Evolutionary conservation across 257 asterid species (phyloP), one percentile per base, ranked within the genome.

Genomic region (Capsicum pubescens): DNA sequence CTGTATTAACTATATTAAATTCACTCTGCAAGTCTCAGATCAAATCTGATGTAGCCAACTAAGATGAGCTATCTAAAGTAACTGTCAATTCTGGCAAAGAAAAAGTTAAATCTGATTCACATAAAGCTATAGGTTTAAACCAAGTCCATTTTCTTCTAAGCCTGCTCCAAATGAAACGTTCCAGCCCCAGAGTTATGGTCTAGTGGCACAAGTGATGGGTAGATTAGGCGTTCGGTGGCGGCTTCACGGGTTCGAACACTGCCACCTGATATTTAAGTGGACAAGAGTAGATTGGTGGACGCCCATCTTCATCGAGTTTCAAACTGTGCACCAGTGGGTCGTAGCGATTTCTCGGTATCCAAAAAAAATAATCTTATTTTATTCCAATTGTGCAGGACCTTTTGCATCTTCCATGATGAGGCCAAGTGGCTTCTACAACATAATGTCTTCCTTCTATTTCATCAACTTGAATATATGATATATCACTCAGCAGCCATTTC

Each of bases 51-150:
- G 48, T 32, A 26, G 82, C 82, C 82, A 77, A 15, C 82, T 54
- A 77, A 77, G 82, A 54, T 77, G 64, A 77, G 64, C 26, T 21
- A 77, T 77, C 50, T 77, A 77, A 77, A 52, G 82, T 77, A 77
- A 54, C 64, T 77, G 63, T 52, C 46, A 26, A 7, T 77, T 54
- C 6, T 54, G 64, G 50, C 48, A 54, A 76, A 32, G 48, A 26
- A 54, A 74, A 26, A 52, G 82, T 54, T 77, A 54, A 76, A 77
- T 54, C 81, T 54, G 64, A 54, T 64, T 3, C 64, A 26, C 82
- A 52, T 14, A 26, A 54, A 77, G 32, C 11, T 58, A 26, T 21
- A 54, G 58, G 64, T 14, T 72, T 5, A 26, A 54, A 77, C 82
- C 26, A 77, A 14, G 54, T 77, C 8, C 80, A 50, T 50, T 21